A percentile compares a stretch with the other conserved stretches of the same genome.
phyloP scores from a whole-genome alignment of 495 filamentous ascomycete genomes.

The Aspergillus mulundensis region DNA sequence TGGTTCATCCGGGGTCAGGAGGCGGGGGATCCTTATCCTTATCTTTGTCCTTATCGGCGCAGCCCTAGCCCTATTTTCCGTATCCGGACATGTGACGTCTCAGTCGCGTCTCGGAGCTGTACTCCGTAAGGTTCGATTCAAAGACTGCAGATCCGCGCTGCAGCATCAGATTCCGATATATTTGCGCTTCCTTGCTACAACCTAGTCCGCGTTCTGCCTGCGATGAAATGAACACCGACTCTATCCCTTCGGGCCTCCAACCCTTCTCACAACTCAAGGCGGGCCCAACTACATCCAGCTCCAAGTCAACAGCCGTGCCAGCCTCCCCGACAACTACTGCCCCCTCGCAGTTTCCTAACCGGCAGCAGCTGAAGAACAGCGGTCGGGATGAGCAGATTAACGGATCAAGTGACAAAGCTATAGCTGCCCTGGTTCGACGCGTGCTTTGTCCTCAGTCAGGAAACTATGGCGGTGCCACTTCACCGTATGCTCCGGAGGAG shows the following conservation, averaged over 20 bases:
- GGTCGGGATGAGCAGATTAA: constrained; percentile 32
- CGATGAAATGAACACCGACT: constrained; percentile 43
- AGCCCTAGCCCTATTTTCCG: constrained; percentile 36
- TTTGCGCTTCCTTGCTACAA: constrained; percentile 3
- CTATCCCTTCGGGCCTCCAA: constrained; percentile 37
- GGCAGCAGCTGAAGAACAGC: constrained; percentile 24
- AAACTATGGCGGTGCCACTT: constrained; percentile 33
- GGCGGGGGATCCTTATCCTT: too few species aligned
- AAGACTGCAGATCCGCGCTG: constrained; percentile 1
- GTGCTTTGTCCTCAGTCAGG: constrained; percentile 57
- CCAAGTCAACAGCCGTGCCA: constrained; percentile 33
- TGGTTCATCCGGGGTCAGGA: background rate
- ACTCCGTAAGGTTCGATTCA: background rate
- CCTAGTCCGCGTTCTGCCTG: constrained; percentile 8
- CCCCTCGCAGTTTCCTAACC: constrained; percentile 30
- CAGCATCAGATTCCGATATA: background rate
- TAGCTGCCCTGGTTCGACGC: constrained; percentile 57
- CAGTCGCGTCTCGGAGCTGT: constrained; percentile 12
- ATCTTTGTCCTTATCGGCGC: too few species aligned
- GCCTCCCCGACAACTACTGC: constrained; percentile 26
- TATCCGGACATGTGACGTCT: constrained; percentile 20
- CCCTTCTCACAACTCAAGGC: constrained; percentile 49
- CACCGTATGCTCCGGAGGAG: constrained; percentile 62
- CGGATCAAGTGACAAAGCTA: constrained; percentile 52
- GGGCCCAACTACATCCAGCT: constrained; percentile 47